Evolutionary conservation across 305 asterid species (phyloP).

Genomic region (Fraxinus baroniana): DNA sequence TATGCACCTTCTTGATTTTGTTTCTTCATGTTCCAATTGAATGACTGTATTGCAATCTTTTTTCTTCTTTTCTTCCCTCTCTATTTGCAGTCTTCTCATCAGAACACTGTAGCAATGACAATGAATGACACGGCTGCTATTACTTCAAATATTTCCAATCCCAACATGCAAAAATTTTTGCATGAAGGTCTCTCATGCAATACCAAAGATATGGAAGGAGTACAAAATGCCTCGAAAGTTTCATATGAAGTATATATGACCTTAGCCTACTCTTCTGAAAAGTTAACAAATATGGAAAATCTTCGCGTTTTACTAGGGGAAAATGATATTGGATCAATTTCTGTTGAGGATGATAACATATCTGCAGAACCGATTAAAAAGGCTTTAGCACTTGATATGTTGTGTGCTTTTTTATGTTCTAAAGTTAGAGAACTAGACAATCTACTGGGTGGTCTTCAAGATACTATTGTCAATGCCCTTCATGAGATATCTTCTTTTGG

Average conservation of each 20-base stretch:
- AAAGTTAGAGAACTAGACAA: slow-evolving; percentile 64
- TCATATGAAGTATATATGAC: slow-evolving; percentile 55
- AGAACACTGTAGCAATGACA: slow-evolving; percentile 17
- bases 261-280: slow-evolving; percentile 57
- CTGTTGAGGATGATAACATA: slow-evolving; percentile 45
- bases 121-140: slow-evolving; percentile 15
- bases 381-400: slow-evolving; percentile 56
- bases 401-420: slow-evolving; percentile 51
- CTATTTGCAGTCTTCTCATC: neutral
- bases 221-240: slow-evolving; percentile 44
- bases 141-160: slow-evolving; percentile 24
- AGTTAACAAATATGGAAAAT: slow-evolving; percentile 56
- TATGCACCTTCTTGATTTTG: neutral
- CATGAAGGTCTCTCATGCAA: slow-evolving; percentile 29
- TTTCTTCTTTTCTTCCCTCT: no score
- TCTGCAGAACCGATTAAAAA: slow-evolving; percentile 56
- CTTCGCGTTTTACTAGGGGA: slow-evolving; percentile 46
- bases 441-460: slow-evolving; percentile 45
- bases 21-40: neutral
- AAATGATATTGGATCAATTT: slow-evolving; percentile 44
- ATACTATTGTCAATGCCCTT: slow-evolving; percentile 37
- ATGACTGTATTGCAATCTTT: neutral
- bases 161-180: slow-evolving; percentile 31
- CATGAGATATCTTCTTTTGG: slow-evolving; percentile 38
- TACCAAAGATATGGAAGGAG: slow-evolving; percentile 40